Evolutionary conservation across 768 basidiomycete genomes (phyloP), one percentile per base, ranked within the genome.

Genomic region (Hypsizygus marmoreus): DNA sequence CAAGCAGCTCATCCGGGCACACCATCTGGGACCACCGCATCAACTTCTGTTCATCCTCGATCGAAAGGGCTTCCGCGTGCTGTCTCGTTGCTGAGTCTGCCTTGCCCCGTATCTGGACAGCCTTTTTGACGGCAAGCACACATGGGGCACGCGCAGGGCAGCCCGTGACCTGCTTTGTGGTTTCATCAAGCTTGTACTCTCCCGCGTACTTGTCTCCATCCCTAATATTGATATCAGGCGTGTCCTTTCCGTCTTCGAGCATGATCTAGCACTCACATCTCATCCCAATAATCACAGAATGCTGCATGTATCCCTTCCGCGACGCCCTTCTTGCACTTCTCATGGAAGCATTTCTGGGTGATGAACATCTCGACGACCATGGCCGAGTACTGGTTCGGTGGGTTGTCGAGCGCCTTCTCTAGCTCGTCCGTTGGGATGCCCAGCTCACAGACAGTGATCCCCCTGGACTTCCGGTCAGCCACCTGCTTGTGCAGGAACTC

Each of bases 171-270:
- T 6, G 7, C 3, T n/a, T n/a, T 35, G 34, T 35, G 4, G 34
- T 20, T 17, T 35, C 12, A 20, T 35, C 12, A 4, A 3, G 4
- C 6, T 9, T 14, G 12, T 35, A 35, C 12, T 17, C 4, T 4
- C 66, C 64, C 1, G 35, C 37, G 47, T 68, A 69, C 13, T 40
- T 53, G 4, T 39, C 28, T n/a, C 37, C 42, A 34, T 43, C 36
- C 42, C 43, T 43, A 17, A 6, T 4, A 17, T 6, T 3, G 22
- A n/a, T 33, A 16, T 12, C 17, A 35, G 11, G 17, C 34, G 16
- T 35, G 17, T 16, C 7, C 4, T 17, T n/a, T n/a, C n/a, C n/a
- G 13, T 16, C 1, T 6, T 22, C 12, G 16, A 17, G 4, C 34
- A 16, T 35, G 16, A 4, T 17, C 4, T 17, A 35, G 16, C 9